Percentiles rank a stretch among this genome's conserved stretches.
Evolutionary conservation across 2,329 filamentous ascomycete species (phyloP).

Genomic region (Cercospora berteroae): DNA sequence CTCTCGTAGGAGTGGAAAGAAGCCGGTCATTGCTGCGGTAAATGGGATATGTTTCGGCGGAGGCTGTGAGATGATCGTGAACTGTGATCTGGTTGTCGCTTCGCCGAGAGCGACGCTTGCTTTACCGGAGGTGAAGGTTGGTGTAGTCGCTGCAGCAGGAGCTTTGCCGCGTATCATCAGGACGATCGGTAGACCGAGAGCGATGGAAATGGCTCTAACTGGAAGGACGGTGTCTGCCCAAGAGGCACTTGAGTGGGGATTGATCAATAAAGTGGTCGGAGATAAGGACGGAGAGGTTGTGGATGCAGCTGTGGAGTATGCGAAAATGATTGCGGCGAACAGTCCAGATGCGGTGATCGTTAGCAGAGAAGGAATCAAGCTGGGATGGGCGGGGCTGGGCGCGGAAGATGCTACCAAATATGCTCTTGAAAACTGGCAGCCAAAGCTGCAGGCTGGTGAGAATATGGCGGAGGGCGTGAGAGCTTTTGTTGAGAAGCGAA

Average conservation of each 20-base stretch:
- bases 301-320: constrained; percentile 60
- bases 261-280: constrained; percentile 65
- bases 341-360: constrained; percentile 76
- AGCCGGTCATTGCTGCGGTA: constrained; percentile 73
- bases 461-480: constrained; percentile 72
- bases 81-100: constrained; percentile 69
- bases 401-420: constrained; percentile 62
- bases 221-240: constrained; percentile 54
- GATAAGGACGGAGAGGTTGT: constrained; percentile 46
- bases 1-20: constrained; percentile 65
- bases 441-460: constrained; percentile 61
- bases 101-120: constrained; percentile 59
- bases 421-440: constrained; percentile 59
- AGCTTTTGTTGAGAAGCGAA: constrained; percentile 68
- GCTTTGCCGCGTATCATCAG: constrained; percentile 65
- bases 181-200: constrained; percentile 65
- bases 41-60: constrained; percentile 74
- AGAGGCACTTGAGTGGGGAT: constrained; percentile 63
- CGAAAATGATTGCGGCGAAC: constrained; percentile 56
- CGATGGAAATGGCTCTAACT: constrained; percentile 67
- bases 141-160: constrained; percentile 69
- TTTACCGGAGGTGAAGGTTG: constrained; percentile 69
- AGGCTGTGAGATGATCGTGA: constrained; percentile 72
- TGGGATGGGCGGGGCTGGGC: constrained; percentile 69
- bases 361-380: constrained; percentile 66